These are phyloP conservation scores for Amylostereum areolatum DNA, from an alignment of 1,284 basidiomycete species.

Conservation along the genomic window DNA sequence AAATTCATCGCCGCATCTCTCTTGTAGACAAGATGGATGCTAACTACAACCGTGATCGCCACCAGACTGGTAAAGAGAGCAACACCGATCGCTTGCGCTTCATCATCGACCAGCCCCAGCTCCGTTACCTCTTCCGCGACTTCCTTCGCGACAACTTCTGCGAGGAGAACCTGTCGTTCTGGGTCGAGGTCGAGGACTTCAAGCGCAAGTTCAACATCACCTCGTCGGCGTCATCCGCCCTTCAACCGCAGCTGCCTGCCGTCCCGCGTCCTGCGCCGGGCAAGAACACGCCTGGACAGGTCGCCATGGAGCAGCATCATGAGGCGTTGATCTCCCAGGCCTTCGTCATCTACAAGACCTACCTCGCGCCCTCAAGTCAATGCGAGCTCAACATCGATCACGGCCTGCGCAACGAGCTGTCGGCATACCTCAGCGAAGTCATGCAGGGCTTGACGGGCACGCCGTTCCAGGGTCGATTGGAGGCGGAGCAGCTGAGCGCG, in stretches of 20 bases:
- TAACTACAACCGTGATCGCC: slow-evolving; percentile 48
- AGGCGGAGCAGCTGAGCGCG: slow-evolving; percentile 68
- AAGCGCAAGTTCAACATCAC: slow-evolving; percentile 94
- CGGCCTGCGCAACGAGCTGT: slow-evolving; percentile 89
- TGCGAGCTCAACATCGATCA: slow-evolving; percentile 99
- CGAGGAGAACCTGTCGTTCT: slow-evolving; percentile 97
- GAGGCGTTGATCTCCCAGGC: slow-evolving; percentile 92
- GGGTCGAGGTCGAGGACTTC: slow-evolving; percentile 96
- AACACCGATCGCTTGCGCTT: slow-evolving; percentile 88
- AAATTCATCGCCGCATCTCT: slow-evolving; percentile 73
- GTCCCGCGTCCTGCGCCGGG: slow-evolving; percentile 29
- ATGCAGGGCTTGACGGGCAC: slow-evolving; percentile 74
- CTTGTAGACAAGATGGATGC: slow-evolving; percentile 70
- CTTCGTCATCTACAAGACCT: slow-evolving; percentile 91
- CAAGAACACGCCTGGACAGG: slow-evolving; percentile 65
- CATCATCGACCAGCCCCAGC: slow-evolving; percentile 90
- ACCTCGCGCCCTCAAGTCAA: slow-evolving; percentile 90
- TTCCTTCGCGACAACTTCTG: slow-evolving; percentile 94
- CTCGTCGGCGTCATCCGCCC: slow-evolving; percentile 32
- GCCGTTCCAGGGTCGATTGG: slow-evolving; percentile 70
- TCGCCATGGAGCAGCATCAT: slow-evolving; percentile 96
- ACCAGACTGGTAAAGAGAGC: slow-evolving; percentile 70
- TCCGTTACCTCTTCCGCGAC: slow-evolving; percentile 89
- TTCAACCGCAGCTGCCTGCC: slow-evolving; percentile 60
- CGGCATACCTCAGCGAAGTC: slow-evolving; percentile 87